Percentiles rank a stretch among this genome's conserved stretches.
These are phyloP conservation scores for Trapa bicornis DNA, from an alignment of 345 rosid species.

Conservation along the genomic window DNA sequence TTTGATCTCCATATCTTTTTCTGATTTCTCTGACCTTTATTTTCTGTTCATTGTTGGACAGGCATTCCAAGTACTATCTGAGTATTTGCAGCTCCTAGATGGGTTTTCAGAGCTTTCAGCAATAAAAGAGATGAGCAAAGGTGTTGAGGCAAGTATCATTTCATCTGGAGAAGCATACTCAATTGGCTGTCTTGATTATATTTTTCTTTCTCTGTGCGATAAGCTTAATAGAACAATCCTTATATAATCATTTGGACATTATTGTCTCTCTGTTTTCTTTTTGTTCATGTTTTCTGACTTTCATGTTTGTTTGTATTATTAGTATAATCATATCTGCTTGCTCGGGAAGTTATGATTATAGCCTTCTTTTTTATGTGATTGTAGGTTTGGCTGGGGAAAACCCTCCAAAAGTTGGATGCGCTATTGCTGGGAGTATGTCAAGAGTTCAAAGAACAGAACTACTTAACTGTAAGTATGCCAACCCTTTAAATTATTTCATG, in stretches of 20 bases:
- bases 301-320: neutral
- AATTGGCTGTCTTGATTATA: neutral
- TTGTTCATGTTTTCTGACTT: neutral
- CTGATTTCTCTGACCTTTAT: neutral
- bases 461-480: slow-evolving; percentile 61
- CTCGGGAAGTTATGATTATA: slow-evolving; percentile 1
- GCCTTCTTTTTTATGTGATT: slow-evolving; percentile 9
- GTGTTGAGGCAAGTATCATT: slow-evolving; percentile 64
- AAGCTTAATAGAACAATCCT: neutral
- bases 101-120: slow-evolving; percentile 79
- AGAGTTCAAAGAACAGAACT: slow-evolving; percentile 79
- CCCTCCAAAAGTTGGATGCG: slow-evolving; percentile 92
- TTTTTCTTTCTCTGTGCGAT: neutral
- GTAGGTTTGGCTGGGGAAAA: slow-evolving; percentile 95
- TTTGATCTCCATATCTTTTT: neutral
- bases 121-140: slow-evolving; percentile 85
- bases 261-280: neutral
- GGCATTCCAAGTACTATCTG: slow-evolving; percentile 98
- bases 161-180: slow-evolving; percentile 5
- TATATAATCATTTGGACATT: neutral
- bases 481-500: neutral
- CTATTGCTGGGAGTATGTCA: slow-evolving; percentile 90
- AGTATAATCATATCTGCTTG: neutral
- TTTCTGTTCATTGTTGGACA: slow-evolving; percentile 18
- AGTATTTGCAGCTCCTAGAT: slow-evolving; percentile 89